Base-by-base conservation (phyloP, 257 asterid species). In the Solanum rostratum region DNA sequence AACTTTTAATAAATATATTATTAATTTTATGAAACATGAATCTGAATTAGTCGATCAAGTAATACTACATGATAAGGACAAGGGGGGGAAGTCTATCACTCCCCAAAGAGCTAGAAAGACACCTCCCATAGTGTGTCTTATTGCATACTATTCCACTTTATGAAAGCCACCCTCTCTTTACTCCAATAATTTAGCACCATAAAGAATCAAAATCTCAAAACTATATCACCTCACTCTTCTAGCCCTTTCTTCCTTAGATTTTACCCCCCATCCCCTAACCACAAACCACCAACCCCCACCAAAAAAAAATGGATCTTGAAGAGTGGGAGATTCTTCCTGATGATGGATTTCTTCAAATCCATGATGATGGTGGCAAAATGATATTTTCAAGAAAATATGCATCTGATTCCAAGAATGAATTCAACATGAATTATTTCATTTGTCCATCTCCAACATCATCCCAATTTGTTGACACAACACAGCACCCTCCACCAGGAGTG, bases 241-340 rank as follows among this genome's bases (percentile, higher is more conserved):
- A 59, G 33, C n/a, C 53, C 37, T 49, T 20, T 20, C 55, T 60
- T 39, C 41, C 45, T 37, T 22, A 55, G 66, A 68, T 22, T 30
- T 53, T 53, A 53, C n/a, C 37, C 39, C 39, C 39, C 0, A 1
- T 5, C 39, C 39, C 39, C 0, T 5, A 33, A 33, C 39, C 6
- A 4, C 39, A 33, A 33, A 4, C 39, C 39, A 0, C 39, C 39
- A 33, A 4, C 6, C 39, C 39, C 37, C 37, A 33, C 37, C 37
- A 15, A 53, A 11, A 76, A 12, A 29, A 46, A 2, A 82, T 82
- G 93, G 97, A 92, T 85, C 88, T 93, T 39, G 91, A 95, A 43
- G 97, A 92, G 76, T 95, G 99, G 99, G 98, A 94, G 86, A 85
- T 95, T 19, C 90, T 95, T 80, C 89, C 97, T 37, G 96, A 92